Evolutionary conservation across 176 grass and related monocot genomes (phyloP).

Genomic region (Dactylis glomerata): DNA sequence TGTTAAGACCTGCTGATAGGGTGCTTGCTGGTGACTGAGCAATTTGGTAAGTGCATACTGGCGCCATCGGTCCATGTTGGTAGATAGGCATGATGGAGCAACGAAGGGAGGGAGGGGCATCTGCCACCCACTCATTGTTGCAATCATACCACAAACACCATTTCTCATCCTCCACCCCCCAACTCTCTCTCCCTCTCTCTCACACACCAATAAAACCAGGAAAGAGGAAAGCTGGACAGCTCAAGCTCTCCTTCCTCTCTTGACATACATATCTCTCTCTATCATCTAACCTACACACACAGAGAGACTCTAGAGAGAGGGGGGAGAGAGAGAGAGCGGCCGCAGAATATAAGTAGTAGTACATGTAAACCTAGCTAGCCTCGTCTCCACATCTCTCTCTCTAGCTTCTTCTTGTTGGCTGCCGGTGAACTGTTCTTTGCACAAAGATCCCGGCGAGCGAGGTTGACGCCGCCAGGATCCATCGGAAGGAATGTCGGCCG

Average conservation of each 20-base stretch:
- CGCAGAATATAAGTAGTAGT: slow-evolving; percentile 26
- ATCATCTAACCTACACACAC: slow-evolving; percentile 16
- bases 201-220: slow-evolving; percentile 16
- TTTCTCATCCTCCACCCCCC: slow-evolving; percentile 42
- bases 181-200: slow-evolving; percentile 30
- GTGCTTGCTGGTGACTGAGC: background rate
- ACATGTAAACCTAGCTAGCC: slow-evolving; percentile 35
- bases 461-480: background rate
- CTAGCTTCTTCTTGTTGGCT: slow-evolving; percentile 25
- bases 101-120: slow-evolving; percentile 33
- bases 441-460: background rate
- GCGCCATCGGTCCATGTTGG: slow-evolving; percentile 3
- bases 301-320: background rate
- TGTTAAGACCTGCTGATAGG: background rate
- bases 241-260: slow-evolving; percentile 47
- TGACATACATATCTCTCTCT: background rate
- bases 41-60: slow-evolving; percentile 28
- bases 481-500: slow-evolving; percentile 51
- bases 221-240: slow-evolving; percentile 54
- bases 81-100: slow-evolving; percentile 18
- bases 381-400: background rate
- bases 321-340: background rate
- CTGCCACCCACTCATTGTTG: slow-evolving; percentile 86
- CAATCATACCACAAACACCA: slow-evolving; percentile 49
- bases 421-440: slow-evolving; percentile 15